Evolutionary conservation across 1,284 basidiomycete species (phyloP).

Genomic region (Melampsora abietis-canadensis): DNA sequence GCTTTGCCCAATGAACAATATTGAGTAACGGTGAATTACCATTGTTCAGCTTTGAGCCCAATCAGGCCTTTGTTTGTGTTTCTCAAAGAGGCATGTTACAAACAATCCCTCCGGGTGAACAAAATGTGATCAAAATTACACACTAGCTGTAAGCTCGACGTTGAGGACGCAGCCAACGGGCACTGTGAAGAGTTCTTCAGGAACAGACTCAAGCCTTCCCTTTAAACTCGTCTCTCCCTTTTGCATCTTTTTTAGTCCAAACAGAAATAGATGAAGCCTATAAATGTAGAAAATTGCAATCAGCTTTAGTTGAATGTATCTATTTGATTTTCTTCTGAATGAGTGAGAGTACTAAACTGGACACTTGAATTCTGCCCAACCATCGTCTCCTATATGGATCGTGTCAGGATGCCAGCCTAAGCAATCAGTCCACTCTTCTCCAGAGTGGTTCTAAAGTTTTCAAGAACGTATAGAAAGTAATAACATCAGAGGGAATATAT

Average conservation of each 20-base stretch:
- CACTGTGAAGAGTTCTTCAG: too few species aligned
- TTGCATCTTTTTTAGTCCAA: slow-evolving; percentile 58
- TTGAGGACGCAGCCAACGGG: too few species aligned
- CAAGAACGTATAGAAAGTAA: slow-evolving; percentile 48
- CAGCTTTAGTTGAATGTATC: slow-evolving; percentile 47
- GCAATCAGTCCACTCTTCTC: slow-evolving; percentile 61
- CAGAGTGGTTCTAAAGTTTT: slow-evolving; percentile 54
- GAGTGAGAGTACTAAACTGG: slow-evolving; percentile 5
- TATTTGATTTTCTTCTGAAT: neutral
- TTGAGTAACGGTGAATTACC: too few species aligned
- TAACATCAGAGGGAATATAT: slow-evolving; percentile 4
- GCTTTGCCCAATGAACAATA: too few species aligned
- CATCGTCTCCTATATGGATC: slow-evolving; percentile 60
- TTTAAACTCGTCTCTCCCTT: slow-evolving; percentile 56
- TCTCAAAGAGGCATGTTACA: too few species aligned
- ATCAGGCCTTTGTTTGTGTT: too few species aligned
- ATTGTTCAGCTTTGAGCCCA: too few species aligned
- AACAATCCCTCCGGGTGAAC: too few species aligned
- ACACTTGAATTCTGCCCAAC: slow-evolving; percentile 55
- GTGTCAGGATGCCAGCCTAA: slow-evolving; percentile 61
- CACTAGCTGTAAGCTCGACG: too few species aligned
- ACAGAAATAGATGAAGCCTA: slow-evolving; percentile 56
- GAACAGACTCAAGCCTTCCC: neutral
- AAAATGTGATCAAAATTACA: too few species aligned
- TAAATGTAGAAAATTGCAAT: slow-evolving; percentile 54